A percentile compares a stretch with the other conserved stretches of the same genome.
Evolutionary conservation across 495 filamentous ascomycete species (phyloP).

Genomic region (Penicillium fimorum): DNA sequence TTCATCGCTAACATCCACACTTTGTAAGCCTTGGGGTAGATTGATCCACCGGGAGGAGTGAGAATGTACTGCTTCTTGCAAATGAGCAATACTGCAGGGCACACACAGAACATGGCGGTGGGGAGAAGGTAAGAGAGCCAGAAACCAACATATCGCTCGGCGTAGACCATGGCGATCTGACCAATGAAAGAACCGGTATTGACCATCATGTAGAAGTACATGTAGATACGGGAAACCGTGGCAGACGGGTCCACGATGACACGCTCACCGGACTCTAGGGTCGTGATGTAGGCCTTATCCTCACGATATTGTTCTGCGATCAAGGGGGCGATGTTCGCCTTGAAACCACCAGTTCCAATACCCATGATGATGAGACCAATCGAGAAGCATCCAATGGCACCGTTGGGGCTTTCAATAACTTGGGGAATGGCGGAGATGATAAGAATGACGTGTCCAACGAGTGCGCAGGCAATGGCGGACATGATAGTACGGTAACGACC

Average conservation of each 20-base stretch:
- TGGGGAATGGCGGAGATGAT: constrained; percentile 58
- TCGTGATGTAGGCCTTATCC: constrained; percentile 43
- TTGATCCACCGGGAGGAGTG: constrained; percentile 60
- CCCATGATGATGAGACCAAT: constrained; percentile 61
- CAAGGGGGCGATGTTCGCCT: constrained; percentile 64
- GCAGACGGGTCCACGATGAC: constrained; percentile 69
- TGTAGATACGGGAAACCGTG: constrained; percentile 47
- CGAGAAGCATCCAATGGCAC: constrained; percentile 54
- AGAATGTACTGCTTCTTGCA: constrained; percentile 60
- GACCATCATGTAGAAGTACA: constrained; percentile 57
- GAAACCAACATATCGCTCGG: constrained; percentile 68
- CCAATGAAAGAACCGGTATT: constrained; percentile 44
- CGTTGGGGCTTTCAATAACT: constrained; percentile 22
- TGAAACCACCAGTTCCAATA: constrained; percentile 56
- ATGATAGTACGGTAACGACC: constrained; percentile 59
- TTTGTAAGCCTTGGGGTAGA: constrained; percentile 57
- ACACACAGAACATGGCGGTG: constrained; percentile 56
- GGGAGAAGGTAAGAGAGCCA: constrained; percentile 73
- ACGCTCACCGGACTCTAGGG: constrained; percentile 54
- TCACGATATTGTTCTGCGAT: constrained; percentile 51
- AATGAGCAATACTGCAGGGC: constrained; percentile 60
- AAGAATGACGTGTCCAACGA: constrained; percentile 63
- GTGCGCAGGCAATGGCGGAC: constrained; percentile 51
- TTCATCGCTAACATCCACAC: constrained; percentile 59
- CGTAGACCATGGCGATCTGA: constrained; percentile 37